Conservation (phyloP, 768 basidiomycete genomes). For the Suillus americanus region DNA sequence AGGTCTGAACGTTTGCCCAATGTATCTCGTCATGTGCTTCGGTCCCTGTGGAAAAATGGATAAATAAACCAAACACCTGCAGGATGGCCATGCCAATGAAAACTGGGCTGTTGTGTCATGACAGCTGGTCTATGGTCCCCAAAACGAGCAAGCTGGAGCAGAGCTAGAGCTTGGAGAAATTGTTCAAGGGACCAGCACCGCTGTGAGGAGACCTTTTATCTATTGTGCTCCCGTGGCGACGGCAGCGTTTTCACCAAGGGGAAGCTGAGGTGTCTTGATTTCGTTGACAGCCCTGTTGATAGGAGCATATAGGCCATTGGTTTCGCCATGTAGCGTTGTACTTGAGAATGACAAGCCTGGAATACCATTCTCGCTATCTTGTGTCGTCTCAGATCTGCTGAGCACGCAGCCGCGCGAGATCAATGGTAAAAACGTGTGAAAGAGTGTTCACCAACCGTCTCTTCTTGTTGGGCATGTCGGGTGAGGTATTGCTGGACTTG, state of each 20-base stretch:
- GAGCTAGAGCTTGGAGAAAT: conserved; percentile 3
- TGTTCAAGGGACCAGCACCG: conserved; percentile 10
- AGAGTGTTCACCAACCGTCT: conserved; percentile 61
- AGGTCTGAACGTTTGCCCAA: conserved; percentile 14
- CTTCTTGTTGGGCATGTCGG: conserved; percentile 79
- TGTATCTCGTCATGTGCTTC: conserved; percentile 22
- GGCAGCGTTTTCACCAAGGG: conserved; percentile 60
- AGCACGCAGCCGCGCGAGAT: conserved; percentile 30
- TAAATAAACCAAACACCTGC: conserved; percentile 31
- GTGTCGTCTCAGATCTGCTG: conserved; percentile 43
- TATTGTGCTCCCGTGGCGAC: conserved; percentile 47
- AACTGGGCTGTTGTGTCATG: conserved; percentile 14
- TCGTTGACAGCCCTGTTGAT: conserved; percentile 42
- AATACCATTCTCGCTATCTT: conserved; percentile 41
- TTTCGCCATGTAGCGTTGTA: conserved; percentile 32
- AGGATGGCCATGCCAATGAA: conserved; percentile 15
- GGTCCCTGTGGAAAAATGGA: conserved; percentile 30
- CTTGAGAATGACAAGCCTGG: conserved; percentile 33
- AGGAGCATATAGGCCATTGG: conserved; percentile 37
- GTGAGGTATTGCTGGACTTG: conserved; percentile 61
- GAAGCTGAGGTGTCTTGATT: conserved; percentile 59
- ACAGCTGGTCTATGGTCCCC: conserved; percentile 4
- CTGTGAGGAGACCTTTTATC: conserved; percentile 10
- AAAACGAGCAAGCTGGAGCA: conserved; percentile 6
- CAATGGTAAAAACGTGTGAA: conserved; percentile 20